These are phyloP conservation scores for Phytophthora citricola DNA, from an alignment of 352 stramenopile genomes.

Conservation along the genomic window DNA sequence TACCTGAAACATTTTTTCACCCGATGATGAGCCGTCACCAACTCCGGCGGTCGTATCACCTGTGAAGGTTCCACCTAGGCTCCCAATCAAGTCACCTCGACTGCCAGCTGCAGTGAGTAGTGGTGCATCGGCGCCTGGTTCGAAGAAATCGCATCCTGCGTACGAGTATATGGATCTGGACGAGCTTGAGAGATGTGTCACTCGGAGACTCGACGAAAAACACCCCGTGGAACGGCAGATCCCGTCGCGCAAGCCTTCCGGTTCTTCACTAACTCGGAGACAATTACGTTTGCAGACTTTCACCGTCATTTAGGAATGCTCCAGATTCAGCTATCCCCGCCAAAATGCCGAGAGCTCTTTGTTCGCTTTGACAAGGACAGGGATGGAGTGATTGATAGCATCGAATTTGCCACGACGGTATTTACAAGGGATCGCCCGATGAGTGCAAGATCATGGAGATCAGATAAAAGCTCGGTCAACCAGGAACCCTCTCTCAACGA, in stretches of 20 bases:
- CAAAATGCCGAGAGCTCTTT: constrained; percentile 71
- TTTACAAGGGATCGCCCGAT: constrained; percentile 41
- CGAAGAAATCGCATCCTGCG: constrained; percentile 32
- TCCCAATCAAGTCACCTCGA: constrained; percentile 12
- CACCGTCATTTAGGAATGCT: constrained; percentile 54
- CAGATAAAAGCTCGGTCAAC: constrained; percentile 19
- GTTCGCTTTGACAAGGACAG: constrained; percentile 65
- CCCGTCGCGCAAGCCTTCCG: constrained; percentile 66
- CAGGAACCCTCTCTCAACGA: constrained; percentile 57
- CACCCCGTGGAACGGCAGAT: constrained; percentile 55
- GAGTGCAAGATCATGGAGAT: constrained; percentile 33
- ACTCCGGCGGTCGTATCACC: background rate
- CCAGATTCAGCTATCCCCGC: constrained; percentile 63
- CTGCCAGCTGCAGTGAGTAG: background rate
- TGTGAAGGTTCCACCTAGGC: background rate
- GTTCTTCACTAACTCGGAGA: constrained; percentile 71
- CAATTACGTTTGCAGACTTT: constrained; percentile 72
- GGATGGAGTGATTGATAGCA: constrained; percentile 66
- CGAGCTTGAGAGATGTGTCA: constrained; percentile 63
- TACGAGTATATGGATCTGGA: constrained; percentile 64
- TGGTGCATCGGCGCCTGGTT: background rate
- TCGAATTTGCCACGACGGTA: constrained; percentile 69
- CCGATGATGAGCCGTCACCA: constrained; percentile 24
- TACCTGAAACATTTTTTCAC: constrained; percentile 44
- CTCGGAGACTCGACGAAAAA: constrained; percentile 67